Base-by-base conservation (phyloP, 345 rosid species). In the Lenwebbia sp. region DNA sequence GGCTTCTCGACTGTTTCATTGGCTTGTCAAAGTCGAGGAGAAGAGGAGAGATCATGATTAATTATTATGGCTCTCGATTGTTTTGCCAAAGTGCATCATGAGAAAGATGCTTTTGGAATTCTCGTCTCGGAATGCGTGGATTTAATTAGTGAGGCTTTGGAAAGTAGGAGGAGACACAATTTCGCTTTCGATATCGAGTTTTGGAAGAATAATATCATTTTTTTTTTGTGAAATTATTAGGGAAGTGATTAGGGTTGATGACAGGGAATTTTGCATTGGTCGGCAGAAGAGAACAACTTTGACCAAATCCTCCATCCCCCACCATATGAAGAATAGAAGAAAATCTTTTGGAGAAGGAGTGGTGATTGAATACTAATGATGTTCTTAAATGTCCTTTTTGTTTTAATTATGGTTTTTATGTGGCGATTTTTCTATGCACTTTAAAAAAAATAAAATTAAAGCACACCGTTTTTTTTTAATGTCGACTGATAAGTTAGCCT, bases 1-100 rank as follows among this genome's bases (percentile, higher is more conserved):
- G 76, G 54, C 49, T 19, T 74, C n/a, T 21, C 81, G 7, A 85
- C 87, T 86, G 84, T 86, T 86, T 82, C 56, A 86, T 86, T 57
- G 84, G 78, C 84, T 37, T 82, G 84, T 82, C 84, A 82, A 86
- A 47, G 70, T 82, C 47, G 47, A 70, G 47, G 26, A 53, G 76
- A 25, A 21, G 83, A 52, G 83, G 50, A 15, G 83, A 54, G 37
- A 51, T 83, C 57, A 83, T 83, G 84, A 83, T 83, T 51, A 49
- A 28, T 37, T 70, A 70, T 70, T 70, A 37, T 19, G 40, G 81
- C 81, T 37, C 81, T 70, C 81, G 81, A 70, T 70, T 70, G 81
- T 70, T 70, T 70, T 70, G 22, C 81, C 47, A 70, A 70, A 70
- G 81, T 37, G 37, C 81, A 70, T 70, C 81, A 70, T 70, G 81